These are phyloP conservation scores for Ilyonectria destructans DNA, from an alignment of 2,329 filamentous ascomycete genomes.

Conservation along the genomic window DNA sequence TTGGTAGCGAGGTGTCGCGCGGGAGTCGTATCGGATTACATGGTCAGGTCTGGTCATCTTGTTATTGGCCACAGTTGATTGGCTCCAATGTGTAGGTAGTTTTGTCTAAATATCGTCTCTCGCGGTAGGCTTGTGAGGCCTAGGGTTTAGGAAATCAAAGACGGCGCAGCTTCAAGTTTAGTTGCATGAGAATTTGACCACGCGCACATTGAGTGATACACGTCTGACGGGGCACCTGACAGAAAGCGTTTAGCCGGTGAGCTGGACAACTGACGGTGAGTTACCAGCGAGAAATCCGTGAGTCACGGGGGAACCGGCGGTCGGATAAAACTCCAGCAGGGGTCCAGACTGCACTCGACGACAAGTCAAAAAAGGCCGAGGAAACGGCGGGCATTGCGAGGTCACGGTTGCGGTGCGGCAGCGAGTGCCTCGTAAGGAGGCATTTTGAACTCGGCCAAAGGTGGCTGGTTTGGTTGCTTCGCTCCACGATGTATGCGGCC, in stretches of 20 bases:
- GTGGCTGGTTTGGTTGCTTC: not conserved
- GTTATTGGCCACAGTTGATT: conserved; percentile 36
- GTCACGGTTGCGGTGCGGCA: conserved; percentile 4
- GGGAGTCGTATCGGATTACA: conserved; percentile 44
- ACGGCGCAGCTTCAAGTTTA: conserved; percentile 19
- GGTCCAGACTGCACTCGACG: not conserved
- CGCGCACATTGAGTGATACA: conserved; percentile 11
- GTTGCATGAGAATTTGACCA: conserved; percentile 9
- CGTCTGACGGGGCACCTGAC: conserved; percentile 13
- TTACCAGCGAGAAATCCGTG: conserved; percentile 23
- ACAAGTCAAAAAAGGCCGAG: not conserved
- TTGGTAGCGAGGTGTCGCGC: conserved; percentile 47
- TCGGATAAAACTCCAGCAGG: conserved; percentile 5
- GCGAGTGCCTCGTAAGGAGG: not conserved
- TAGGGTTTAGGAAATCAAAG: conserved; percentile 36
- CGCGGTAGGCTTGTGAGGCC: conserved; percentile 28
- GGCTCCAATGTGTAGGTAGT: conserved; percentile 39
- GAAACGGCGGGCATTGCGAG: not conserved
- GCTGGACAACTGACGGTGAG: conserved; percentile 8
- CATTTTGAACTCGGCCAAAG: not conserved
- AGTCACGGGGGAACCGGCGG: conserved; percentile 8
- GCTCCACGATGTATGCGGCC: not conserved
- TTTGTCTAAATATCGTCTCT: conserved; percentile 42
- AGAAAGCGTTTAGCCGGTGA: conserved; percentile 29
- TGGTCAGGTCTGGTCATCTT: conserved; percentile 38